These are phyloP conservation scores for Takashimella koratensis DNA, from an alignment of 1,284 basidiomycete genomes.

Conservation along the genomic window DNA sequence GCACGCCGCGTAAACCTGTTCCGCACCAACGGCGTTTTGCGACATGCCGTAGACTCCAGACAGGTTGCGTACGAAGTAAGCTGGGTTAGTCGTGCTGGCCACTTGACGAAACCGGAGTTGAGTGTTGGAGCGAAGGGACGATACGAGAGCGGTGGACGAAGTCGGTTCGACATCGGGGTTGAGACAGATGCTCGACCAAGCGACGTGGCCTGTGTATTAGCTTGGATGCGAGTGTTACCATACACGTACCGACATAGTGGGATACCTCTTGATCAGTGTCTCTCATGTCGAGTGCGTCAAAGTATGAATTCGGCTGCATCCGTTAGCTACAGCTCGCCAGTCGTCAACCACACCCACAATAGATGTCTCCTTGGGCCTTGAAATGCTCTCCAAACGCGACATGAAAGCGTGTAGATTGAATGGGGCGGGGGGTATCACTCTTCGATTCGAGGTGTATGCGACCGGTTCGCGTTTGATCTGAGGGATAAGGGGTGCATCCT, in stretches of 20 bases:
- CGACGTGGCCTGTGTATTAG: background rate
- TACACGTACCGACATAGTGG: slow-evolving; percentile 19
- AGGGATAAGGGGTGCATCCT: too few relatives aligned
- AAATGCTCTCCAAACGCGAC: too few relatives aligned
- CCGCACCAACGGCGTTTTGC: slow-evolving; percentile 13
- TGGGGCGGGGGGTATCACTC: too few relatives aligned
- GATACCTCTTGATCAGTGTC: slow-evolving; percentile 20
- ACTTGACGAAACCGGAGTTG: slow-evolving; percentile 21
- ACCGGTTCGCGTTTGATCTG: too few relatives aligned
- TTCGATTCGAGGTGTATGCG: too few relatives aligned
- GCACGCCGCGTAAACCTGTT: slow-evolving; percentile 13
- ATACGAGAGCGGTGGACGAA: background rate
- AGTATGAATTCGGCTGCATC: too few relatives aligned
- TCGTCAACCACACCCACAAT: too few relatives aligned
- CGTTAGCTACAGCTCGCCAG: too few relatives aligned
- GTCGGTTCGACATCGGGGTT: background rate
- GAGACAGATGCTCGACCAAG: too few relatives aligned
- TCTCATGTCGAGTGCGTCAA: slow-evolving; percentile 18
- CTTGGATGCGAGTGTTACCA: background rate
- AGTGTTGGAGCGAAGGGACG: slow-evolving; percentile 15
- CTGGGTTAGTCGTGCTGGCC: slow-evolving; percentile 15
- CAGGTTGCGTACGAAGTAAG: slow-evolving; percentile 20
- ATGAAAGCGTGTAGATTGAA: too few relatives aligned
- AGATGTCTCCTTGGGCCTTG: too few relatives aligned
- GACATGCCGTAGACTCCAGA: slow-evolving; percentile 15